phyloP scores from a whole-genome alignment of 2,329 filamentous ascomycete species.

The Aspergillus pseudoviridinutans region DNA sequence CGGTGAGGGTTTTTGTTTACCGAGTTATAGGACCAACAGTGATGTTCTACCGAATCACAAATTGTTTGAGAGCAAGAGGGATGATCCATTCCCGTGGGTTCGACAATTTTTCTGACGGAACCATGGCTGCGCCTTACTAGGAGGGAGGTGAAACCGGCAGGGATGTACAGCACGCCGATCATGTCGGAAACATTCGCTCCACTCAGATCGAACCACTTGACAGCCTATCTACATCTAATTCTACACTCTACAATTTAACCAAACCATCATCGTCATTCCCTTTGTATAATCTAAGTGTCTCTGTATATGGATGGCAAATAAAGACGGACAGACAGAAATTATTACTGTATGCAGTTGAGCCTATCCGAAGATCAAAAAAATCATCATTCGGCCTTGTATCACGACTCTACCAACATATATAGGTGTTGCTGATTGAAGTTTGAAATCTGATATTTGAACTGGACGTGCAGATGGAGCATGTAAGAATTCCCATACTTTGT shows the following conservation, averaged over 20 bases:
- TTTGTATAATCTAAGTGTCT: neutral
- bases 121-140: conserved; percentile 12
- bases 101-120: conserved; percentile 21
- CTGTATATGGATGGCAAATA: neutral
- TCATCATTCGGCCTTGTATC: neutral
- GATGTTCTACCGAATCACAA: neutral
- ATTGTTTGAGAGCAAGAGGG: conserved; percentile 20
- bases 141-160: conserved; percentile 21
- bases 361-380: neutral
- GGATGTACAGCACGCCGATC: conserved; percentile 25
- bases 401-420: neutral
- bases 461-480: neutral
- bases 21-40: neutral
- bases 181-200: neutral
- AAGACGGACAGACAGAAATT: neutral
- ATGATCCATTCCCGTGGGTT: conserved; percentile 28
- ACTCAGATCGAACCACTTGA: neutral
- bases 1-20: neutral
- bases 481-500: neutral
- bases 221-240: neutral
- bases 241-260: neutral
- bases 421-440: neutral
- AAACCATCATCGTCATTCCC: neutral
- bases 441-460: neutral
- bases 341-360: neutral